Conservation (phyloP, 345 rosid genomes). For the Syzygium jambos region DNA sequence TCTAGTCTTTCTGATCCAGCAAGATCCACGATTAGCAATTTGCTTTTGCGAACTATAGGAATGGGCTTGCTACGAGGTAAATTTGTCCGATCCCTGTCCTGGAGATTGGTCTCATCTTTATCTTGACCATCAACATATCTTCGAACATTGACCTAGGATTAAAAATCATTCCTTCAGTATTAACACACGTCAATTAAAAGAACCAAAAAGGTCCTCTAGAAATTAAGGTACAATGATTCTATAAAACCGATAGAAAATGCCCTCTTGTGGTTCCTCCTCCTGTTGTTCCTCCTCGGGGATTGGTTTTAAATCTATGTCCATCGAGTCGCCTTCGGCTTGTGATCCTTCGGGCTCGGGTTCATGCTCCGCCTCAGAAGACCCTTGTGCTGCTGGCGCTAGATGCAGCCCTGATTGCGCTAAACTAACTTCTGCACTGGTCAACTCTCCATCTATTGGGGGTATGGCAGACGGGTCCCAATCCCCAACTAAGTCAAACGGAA, state of each 20-base stretch:
- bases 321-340: too few relatives aligned
- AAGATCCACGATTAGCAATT: slow-evolving; percentile 89
- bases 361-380: too few relatives aligned
- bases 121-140: slow-evolving; percentile 43
- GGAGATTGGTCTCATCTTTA: slow-evolving; percentile 22
- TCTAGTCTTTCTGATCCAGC: slow-evolving; percentile 95
- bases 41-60: slow-evolving; percentile 78
- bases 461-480: too few relatives aligned
- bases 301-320: too few relatives aligned
- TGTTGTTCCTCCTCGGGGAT: too few relatives aligned
- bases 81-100: slow-evolving; percentile 15
- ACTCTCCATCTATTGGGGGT: too few relatives aligned
- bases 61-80: slow-evolving; percentile 28
- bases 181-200: not conserved
- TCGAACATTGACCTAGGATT: slow-evolving; percentile 49
- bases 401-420: too few relatives aligned
- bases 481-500: too few relatives aligned
- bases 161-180: not conserved
- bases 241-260: not conserved
- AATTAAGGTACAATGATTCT: not conserved
- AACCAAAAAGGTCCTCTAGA: not conserved
- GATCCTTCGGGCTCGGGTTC: too few relatives aligned
- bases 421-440: too few relatives aligned
- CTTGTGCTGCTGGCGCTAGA: too few relatives aligned
- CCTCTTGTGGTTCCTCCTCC: too few relatives aligned